Evolutionary conservation across 768 basidiomycete genomes (phyloP).

Genomic region (Russula ochroleuca): DNA sequence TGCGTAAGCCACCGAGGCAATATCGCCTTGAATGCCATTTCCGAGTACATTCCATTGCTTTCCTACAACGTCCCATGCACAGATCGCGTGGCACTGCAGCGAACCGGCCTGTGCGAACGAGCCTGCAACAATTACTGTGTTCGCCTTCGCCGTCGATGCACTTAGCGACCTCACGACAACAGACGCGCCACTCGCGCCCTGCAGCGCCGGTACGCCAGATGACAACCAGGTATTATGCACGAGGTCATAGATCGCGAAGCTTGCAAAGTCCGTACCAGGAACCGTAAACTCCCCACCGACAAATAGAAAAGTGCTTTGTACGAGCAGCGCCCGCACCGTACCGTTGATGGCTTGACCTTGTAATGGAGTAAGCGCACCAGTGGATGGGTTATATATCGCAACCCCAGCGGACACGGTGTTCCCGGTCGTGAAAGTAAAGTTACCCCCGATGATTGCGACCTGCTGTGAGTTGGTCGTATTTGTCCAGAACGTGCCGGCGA

Average conservation of each 20-base stretch:
- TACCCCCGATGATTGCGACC: conserved; percentile 81
- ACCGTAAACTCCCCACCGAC: conserved; percentile 83
- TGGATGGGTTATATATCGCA: conserved; percentile 63
- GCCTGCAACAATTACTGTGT: conserved; percentile 79
- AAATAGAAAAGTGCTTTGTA: conserved; percentile 65
- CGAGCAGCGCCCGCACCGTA: conserved; percentile 69
- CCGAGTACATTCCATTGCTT: conserved; percentile 81
- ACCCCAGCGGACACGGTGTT: conserved; percentile 47
- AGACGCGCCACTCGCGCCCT: conserved; percentile 46
- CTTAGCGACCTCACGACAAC: conserved; percentile 73
- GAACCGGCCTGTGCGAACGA: conserved; percentile 78
- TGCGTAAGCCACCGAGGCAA: conserved; percentile 72
- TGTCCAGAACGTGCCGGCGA: conserved; percentile 87
- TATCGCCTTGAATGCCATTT: conserved; percentile 74
- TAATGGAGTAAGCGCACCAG: conserved; percentile 49
- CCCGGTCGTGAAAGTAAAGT: conserved; percentile 63
- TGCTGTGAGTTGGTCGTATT: conserved; percentile 65
- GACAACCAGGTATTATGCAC: conserved; percentile 56
- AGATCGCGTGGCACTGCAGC: conserved; percentile 70
- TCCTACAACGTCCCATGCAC: conserved; percentile 60
- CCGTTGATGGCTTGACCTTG: conserved; percentile 64
- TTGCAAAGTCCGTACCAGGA: conserved; percentile 51
- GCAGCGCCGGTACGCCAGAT: conserved; percentile 54
- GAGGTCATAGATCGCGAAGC: conserved; percentile 81
- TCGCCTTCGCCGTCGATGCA: conserved; percentile 52